Base-by-base conservation (phyloP, 1,284 basidiomycete species). In the Termitomyces sp. region DNA sequence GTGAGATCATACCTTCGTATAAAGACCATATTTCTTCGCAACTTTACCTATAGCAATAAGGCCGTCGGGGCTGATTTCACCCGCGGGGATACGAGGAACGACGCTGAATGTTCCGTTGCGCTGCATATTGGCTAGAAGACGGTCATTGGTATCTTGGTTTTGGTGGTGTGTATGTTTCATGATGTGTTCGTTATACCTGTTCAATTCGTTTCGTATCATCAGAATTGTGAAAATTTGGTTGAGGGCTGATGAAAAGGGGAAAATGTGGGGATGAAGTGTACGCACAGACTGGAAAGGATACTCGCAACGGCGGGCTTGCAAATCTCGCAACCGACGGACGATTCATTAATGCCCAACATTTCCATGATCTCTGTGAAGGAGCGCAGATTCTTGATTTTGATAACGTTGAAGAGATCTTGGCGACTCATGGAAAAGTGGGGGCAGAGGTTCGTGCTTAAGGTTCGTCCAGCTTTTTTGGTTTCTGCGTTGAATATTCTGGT, bases 111-210 rank as follows among this genome's bases (percentile, higher is more conserved):
- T 68, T 60, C 81, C 88, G 57, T 89, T 83, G 21, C 88, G 75
- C 64, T 91, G 88, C 45, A 91, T 86, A 63, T 91, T 91, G 21
- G 83, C 88, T 52, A 90, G 68, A 68, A 79, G 88, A 47, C 60
- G 66, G 61, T 84, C 82, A 56, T 87, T 87, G 19, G 86, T 88
- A 57, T 88, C 86, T 62, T 90, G 88, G 43, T 83, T 81, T 37
- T 81, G 77, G 58, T 84, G 80, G 58, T 86, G 83, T n/a, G 68
- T 71, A 0, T 82, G 79, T 19, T 76, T 69, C 78, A 90, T 78
- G 53, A 91, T 71, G 61, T 81, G 80, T 57, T 88, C 85, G 60
- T 89, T 89, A 66, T 77, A 68, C 28, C 43, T 51, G 19, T 24
- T 14, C 21, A 18, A 3, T 6, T 4, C 1, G 26, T n/a, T 10